Percentiles rank a stretch among this genome's conserved stretches.
Conservation (phyloP, 768 basidiomycete genomes). For the Sutorius australiensis region DNA sequence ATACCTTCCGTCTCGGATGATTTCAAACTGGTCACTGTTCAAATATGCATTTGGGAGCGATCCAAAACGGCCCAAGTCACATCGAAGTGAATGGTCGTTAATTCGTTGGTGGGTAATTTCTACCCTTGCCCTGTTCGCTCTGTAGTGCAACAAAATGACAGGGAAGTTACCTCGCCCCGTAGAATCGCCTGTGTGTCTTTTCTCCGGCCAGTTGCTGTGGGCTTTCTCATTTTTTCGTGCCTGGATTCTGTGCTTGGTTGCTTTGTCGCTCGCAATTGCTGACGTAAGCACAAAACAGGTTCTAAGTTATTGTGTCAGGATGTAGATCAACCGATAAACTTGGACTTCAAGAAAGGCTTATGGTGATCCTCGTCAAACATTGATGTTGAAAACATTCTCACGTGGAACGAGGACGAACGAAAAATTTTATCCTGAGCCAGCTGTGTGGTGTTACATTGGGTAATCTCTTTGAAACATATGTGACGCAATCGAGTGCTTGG, state of each 20-base stretch:
- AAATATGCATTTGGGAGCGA: neutral
- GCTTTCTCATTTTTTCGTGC: neutral
- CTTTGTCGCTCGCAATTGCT: neutral
- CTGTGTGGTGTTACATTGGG: slow-evolving; percentile 1
- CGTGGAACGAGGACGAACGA: neutral
- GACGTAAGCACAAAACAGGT: slow-evolving; percentile 3
- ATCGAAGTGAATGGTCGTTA: neutral
- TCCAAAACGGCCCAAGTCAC: neutral
- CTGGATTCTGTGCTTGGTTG: neutral
- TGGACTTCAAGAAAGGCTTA: neutral
- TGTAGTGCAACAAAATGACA: neutral
- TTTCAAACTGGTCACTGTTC: neutral
- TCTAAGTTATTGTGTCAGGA: slow-evolving; percentile 9
- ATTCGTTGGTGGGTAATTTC: neutral
- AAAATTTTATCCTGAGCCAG: slow-evolving; percentile 9
- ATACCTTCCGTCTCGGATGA: neutral
- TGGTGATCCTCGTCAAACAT: neutral
- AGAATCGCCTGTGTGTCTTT: neutral
- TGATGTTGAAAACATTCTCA: neutral
- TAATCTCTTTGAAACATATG: slow-evolving; percentile 14
- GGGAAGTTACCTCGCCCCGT: neutral
- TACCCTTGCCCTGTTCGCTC: neutral
- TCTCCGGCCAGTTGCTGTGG: too few species aligned
- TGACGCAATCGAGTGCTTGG: slow-evolving; percentile 23
- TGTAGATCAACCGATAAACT: slow-evolving; percentile 1